Evolutionary conservation across 2,329 filamentous ascomycete species (phyloP).

Genomic region (Atkinsonella hypoxylon): DNA sequence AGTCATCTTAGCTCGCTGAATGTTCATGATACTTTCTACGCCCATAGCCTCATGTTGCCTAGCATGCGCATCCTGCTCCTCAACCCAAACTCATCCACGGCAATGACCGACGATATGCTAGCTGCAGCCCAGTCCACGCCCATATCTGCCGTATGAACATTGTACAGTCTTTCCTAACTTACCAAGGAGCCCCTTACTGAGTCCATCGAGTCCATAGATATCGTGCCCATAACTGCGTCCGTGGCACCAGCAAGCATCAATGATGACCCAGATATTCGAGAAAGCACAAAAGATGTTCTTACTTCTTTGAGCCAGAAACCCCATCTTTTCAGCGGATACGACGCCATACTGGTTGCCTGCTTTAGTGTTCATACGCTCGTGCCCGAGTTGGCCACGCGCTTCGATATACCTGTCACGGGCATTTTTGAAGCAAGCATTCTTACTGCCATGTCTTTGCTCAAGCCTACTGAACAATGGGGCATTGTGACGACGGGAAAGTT

Average conservation of each 20-base stretch:
- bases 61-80: slow-evolving; percentile 48
- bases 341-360: slow-evolving; percentile 79
- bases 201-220: slow-evolving; percentile 30
- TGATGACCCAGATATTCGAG: slow-evolving; percentile 52
- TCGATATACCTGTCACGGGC: slow-evolving; percentile 32
- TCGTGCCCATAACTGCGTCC: slow-evolving; percentile 56
- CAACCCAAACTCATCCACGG: slow-evolving; percentile 65
- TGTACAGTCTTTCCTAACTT: neutral
- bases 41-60: neutral
- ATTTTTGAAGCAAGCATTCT: slow-evolving; percentile 81
- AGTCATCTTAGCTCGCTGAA: too few relatives aligned
- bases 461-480: slow-evolving; percentile 49
- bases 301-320: slow-evolving; percentile 33
- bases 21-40: neutral
- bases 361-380: slow-evolving; percentile 80
- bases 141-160: slow-evolving; percentile 16
- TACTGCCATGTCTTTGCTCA: slow-evolving; percentile 42
- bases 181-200: neutral
- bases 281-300: slow-evolving; percentile 51
- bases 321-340: slow-evolving; percentile 33
- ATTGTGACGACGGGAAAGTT: slow-evolving; percentile 80
- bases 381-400: slow-evolving; percentile 32
- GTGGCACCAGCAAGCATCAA: slow-evolving; percentile 66
- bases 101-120: slow-evolving; percentile 58
- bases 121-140: slow-evolving; percentile 9